Percentiles rank a stretch among this genome's conserved stretches.
phyloP scores from a whole-genome alignment of 1,284 basidiomycete genomes.

The Melampsora americana region DNA sequence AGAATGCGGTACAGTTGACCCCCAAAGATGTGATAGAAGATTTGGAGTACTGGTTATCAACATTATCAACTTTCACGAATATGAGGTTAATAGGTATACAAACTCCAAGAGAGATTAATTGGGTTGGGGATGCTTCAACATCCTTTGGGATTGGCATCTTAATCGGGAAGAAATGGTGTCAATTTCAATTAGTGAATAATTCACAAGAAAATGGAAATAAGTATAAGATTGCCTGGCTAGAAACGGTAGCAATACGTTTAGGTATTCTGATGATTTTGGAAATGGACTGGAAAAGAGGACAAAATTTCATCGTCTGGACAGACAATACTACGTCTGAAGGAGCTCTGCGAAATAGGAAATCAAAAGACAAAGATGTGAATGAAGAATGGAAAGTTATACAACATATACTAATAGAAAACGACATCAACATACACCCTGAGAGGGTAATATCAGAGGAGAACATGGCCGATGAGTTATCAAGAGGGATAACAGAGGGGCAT shows the following conservation, averaged over 20 bases:
- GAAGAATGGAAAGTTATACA: conserved; percentile 16
- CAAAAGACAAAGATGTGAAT: background rate
- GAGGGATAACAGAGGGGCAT: background rate
- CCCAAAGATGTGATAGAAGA: background rate
- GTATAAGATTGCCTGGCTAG: background rate
- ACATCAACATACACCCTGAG: background rate
- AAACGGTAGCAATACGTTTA: conserved; percentile 7
- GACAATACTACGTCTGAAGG: no score
- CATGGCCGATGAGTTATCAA: background rate
- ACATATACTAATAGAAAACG: background rate
- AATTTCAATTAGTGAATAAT: background rate
- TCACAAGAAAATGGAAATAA: background rate
- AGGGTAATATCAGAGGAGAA: conserved; percentile 8
- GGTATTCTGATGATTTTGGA: background rate
- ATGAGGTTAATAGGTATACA: background rate
- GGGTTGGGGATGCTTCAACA: no score
- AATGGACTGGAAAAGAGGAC: background rate
- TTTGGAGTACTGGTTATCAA: background rate
- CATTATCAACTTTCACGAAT: background rate
- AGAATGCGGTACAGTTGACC: background rate
- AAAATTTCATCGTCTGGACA: background rate
- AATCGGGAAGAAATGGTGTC: background rate
- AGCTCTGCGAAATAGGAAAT: conserved; percentile 25
- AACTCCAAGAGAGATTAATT: background rate
- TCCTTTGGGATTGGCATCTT: conserved; percentile 7